These are phyloP conservation scores for Ophiostoma australiae DNA, from an alignment of 2,329 filamentous ascomycete species.

Conservation along the genomic window DNA sequence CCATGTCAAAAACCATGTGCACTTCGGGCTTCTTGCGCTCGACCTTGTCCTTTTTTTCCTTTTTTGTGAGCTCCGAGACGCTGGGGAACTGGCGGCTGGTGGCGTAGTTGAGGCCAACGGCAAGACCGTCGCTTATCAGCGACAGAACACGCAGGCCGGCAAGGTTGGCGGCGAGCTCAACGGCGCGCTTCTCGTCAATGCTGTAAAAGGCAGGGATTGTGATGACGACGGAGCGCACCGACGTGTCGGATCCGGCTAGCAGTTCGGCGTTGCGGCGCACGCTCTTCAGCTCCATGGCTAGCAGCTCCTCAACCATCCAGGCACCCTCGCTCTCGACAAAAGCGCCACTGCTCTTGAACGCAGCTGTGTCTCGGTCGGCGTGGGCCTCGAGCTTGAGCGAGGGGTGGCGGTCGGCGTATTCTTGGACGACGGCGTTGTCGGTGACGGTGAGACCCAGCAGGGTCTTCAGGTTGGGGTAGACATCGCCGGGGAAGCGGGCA, in stretches of 20 bases:
- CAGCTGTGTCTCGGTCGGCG: constrained; percentile 59
- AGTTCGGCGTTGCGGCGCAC: constrained; percentile 82
- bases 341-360: constrained; percentile 70
- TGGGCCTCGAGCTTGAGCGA: constrained; percentile 63
- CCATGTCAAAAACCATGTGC: constrained; percentile 96
- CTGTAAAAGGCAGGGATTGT: constrained; percentile 90
- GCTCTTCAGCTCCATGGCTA: constrained; percentile 94
- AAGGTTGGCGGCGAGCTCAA: constrained; percentile 78
- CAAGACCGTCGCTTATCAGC: constrained; percentile 81
- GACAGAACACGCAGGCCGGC: constrained; percentile 82
- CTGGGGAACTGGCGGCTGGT: constrained; percentile 85
- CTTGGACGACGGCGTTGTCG: constrained; percentile 56
- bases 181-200: constrained; percentile 78
- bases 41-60: constrained; percentile 13
- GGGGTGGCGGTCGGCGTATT: constrained; percentile 73
- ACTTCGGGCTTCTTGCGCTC: constrained; percentile 83
- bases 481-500: constrained; percentile 83
- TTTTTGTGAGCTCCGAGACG: constrained; percentile 63
- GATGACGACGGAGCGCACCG: constrained; percentile 76
- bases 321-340: constrained; percentile 58
- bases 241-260: constrained; percentile 68
- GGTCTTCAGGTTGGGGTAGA: constrained; percentile 89
- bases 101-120: constrained; percentile 92
- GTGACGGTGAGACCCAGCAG: constrained; percentile 69
- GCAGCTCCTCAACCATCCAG: constrained; percentile 81